Conservation (phyloP, 2,329 filamentous ascomycete genomes). For the Ceratocystis cacaofunesta region DNA sequence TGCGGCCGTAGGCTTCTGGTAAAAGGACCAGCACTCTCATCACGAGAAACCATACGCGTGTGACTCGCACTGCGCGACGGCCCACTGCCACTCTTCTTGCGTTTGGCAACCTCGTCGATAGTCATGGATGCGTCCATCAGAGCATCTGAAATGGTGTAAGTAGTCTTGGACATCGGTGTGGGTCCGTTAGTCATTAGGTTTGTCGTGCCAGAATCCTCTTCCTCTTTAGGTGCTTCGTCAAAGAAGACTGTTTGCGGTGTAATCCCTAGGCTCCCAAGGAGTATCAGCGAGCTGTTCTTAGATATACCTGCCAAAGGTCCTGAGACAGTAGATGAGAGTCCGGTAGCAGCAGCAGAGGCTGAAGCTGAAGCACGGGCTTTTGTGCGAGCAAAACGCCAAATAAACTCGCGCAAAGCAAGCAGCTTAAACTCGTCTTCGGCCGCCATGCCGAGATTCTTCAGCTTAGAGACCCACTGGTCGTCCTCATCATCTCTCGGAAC, state of each 20-base stretch:
- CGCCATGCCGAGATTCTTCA: slow-evolving; percentile 70
- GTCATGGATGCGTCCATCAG: slow-evolving; percentile 82
- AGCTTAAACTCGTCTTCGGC: slow-evolving; percentile 82
- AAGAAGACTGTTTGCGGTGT: slow-evolving; percentile 86
- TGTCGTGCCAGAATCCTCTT: slow-evolving; percentile 14
- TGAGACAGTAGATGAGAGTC: slow-evolving; percentile 17
- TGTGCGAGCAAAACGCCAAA: slow-evolving; percentile 69
- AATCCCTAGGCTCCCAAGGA: slow-evolving; percentile 59
- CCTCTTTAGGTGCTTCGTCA: slow-evolving; percentile 42
- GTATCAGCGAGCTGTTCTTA: slow-evolving; percentile 48
- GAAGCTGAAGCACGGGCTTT: slow-evolving; percentile 41
- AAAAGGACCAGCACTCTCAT: slow-evolving; percentile 5
- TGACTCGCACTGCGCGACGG: slow-evolving; percentile 11
- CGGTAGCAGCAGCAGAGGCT: slow-evolving; percentile 23
- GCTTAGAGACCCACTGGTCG: slow-evolving; percentile 74
- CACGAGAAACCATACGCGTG: slow-evolving; percentile 9
- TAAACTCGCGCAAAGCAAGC: slow-evolving; percentile 72
- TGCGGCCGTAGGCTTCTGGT: background rate
- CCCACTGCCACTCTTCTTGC: slow-evolving; percentile 37
- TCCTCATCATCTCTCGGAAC: slow-evolving; percentile 76
- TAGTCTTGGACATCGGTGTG: slow-evolving; percentile 25
- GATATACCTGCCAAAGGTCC: slow-evolving; percentile 26
- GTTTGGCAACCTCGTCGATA: slow-evolving; percentile 49
- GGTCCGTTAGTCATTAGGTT: slow-evolving; percentile 20
- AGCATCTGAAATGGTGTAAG: slow-evolving; percentile 78